A percentile compares a stretch with the other conserved stretches of the same genome.
Conservation (phyloP, 1,284 basidiomycete genomes). For the Leccinum subrobustum region DNA sequence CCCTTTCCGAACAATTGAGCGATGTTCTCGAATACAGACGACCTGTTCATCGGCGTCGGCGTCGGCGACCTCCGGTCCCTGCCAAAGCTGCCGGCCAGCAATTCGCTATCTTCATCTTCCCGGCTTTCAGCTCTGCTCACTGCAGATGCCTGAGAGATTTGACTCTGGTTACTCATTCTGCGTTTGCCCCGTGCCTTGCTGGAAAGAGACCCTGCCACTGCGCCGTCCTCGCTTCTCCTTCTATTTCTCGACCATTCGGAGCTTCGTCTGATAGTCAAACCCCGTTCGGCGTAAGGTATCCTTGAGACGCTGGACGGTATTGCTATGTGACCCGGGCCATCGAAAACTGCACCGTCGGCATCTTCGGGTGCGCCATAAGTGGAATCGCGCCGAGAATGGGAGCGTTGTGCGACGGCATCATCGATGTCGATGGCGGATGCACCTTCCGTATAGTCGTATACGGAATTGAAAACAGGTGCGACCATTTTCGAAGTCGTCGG, state of each 20-base stretch:
- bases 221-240: conserved; percentile 52
- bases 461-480: conserved; percentile 6
- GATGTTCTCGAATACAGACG: conserved; percentile 65
- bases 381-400: conserved; percentile 62
- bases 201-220: conserved; percentile 19
- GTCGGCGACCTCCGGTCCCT: conserved; percentile 31
- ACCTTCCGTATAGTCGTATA: conserved; percentile 78
- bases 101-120: conserved; percentile 25
- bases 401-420: conserved; percentile 48
- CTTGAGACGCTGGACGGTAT: conserved; percentile 76
- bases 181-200: conserved; percentile 35
- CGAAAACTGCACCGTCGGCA: conserved; percentile 57
- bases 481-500: conserved; percentile 11
- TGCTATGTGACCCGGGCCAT: conserved; percentile 68
- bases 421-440: conserved; percentile 74
- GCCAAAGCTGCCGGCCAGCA: conserved; percentile 25
- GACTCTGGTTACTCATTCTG: conserved; percentile 50
- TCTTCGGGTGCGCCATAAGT: conserved; percentile 49
- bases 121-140: conserved; percentile 19
- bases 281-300: conserved; percentile 64
- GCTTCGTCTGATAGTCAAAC: conserved; percentile 46
- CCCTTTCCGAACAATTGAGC: conserved; percentile 39
- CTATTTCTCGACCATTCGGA: conserved; percentile 52
- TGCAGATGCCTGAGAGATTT: conserved; percentile 39
- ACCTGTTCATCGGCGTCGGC: conserved; percentile 44